Evolutionary conservation across 2,329 filamentous ascomycete species (phyloP).

Genomic region (Phialocephala sp.): DNA sequence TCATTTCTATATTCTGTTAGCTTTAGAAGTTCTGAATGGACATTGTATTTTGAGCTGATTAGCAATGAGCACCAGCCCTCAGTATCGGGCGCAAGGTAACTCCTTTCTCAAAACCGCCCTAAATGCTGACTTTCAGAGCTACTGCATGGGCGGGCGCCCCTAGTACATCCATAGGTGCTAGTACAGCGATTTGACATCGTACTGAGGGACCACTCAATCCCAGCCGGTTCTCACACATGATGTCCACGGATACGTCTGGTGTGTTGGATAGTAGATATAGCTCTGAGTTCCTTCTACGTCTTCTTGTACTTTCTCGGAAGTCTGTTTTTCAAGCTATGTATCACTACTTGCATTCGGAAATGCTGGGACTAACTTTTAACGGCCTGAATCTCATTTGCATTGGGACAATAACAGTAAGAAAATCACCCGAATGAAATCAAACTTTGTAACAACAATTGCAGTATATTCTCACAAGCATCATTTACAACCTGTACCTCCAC

Average conservation of each 20-base stretch:
- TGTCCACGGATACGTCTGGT: too few species aligned
- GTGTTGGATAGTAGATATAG: neutral
- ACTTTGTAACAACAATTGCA: neutral
- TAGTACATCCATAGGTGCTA: neutral
- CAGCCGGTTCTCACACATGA: too few species aligned
- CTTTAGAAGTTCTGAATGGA: too few species aligned
- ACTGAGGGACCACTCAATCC: too few species aligned
- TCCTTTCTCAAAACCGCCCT: neutral
- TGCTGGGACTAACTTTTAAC: neutral
- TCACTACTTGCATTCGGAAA: neutral
- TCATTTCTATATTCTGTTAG: too few species aligned
- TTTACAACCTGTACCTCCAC: constrained; percentile 35
- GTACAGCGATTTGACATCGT: neutral
- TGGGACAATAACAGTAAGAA: neutral
- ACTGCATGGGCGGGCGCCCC: constrained; percentile 1
- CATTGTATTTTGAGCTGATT: too few species aligned
- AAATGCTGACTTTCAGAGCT: neutral
- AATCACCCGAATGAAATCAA: neutral
- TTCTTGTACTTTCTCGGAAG: neutral
- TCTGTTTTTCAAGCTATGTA: neutral
- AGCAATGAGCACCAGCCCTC: too few species aligned
- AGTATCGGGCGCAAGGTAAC: neutral
- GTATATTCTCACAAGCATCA: neutral
- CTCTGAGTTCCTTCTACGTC: neutral
- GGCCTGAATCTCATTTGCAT: neutral